Evolutionary conservation across 2,329 filamentous ascomycete genomes (phyloP).

Genomic region (Penicillium sp.): DNA sequence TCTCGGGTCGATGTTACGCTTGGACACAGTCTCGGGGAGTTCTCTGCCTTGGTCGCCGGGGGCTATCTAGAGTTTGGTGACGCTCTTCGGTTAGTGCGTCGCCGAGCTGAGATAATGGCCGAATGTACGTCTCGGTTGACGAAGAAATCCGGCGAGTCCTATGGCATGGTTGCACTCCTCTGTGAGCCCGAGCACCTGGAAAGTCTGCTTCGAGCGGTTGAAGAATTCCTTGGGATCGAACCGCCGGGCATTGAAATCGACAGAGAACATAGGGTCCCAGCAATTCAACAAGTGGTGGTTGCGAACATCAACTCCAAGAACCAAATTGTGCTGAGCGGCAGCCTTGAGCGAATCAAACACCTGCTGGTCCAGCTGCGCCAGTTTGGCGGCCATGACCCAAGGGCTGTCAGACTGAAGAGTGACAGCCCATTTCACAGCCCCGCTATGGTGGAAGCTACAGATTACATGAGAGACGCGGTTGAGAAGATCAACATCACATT

Average conservation of each 20-base stretch:
- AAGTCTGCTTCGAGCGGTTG: constrained; percentile 66
- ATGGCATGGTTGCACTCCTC: constrained; percentile 91
- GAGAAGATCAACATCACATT: constrained; percentile 64
- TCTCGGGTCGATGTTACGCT: constrained; percentile 76
- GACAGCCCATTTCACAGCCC: constrained; percentile 89
- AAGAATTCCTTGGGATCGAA: constrained; percentile 71
- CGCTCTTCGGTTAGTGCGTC: constrained; percentile 70
- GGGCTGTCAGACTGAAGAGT: constrained; percentile 79
- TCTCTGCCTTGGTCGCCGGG: constrained; percentile 81
- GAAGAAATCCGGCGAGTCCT: constrained; percentile 68
- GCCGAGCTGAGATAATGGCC: constrained; percentile 78
- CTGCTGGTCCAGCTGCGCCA: constrained; percentile 80
- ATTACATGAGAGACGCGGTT: constrained; percentile 67
- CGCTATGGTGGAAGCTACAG: constrained; percentile 80
- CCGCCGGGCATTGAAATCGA: constrained; percentile 60
- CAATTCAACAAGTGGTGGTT: constrained; percentile 82
- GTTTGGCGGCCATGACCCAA: constrained; percentile 86
- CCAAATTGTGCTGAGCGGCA: constrained; percentile 90
- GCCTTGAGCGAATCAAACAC: constrained; percentile 73
- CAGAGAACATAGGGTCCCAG: constrained; percentile 62
- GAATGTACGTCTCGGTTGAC: constrained; percentile 66
- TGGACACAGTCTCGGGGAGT: constrained; percentile 89
- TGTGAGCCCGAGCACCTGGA: constrained; percentile 76
- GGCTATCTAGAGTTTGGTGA: constrained; percentile 75
- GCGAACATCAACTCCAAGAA: constrained; percentile 96